Percentiles rank a stretch among this genome's conserved stretches.
Evolutionary conservation across 257 asterid genomes (phyloP).

Genomic region (Solanum chilense): DNA sequence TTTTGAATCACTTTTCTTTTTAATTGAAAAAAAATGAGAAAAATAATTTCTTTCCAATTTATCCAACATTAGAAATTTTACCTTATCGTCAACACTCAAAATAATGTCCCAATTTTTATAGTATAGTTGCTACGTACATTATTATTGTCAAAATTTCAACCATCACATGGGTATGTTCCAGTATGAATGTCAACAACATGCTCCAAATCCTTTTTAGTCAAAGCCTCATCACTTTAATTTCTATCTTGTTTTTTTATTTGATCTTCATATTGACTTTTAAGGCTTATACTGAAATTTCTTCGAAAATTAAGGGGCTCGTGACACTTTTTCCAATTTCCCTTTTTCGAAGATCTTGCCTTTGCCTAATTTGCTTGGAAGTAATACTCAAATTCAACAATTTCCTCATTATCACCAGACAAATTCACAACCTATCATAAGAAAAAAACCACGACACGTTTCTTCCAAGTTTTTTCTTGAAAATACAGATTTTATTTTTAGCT

Average conservation of each 20-base stretch:
- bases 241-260: not conserved
- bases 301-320: not conserved
- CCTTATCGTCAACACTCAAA: not conserved
- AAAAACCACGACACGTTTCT: not conserved
- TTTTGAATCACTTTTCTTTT: not conserved
- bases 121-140: not conserved
- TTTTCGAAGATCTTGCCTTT: not conserved
- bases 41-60: not conserved
- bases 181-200: not conserved
- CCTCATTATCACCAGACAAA: not conserved
- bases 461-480: not conserved
- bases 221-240: not conserved
- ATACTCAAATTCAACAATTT: not conserved
- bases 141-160: not conserved
- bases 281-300: not conserved
- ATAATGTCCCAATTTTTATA: not conserved
- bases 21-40: too few relatives aligned
- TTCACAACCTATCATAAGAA: not conserved
- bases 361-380: not conserved
- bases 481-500: too few relatives aligned
- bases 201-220: not conserved
- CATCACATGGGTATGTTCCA: slow-evolving; percentile 7
- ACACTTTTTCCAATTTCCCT: not conserved
- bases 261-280: not conserved
- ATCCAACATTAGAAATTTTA: not conserved